A percentile compares a stretch with the other conserved stretches of the same genome.
phyloP scores from a whole-genome alignment of 2,329 filamentous ascomycete genomes.

The Knufia petricola region DNA sequence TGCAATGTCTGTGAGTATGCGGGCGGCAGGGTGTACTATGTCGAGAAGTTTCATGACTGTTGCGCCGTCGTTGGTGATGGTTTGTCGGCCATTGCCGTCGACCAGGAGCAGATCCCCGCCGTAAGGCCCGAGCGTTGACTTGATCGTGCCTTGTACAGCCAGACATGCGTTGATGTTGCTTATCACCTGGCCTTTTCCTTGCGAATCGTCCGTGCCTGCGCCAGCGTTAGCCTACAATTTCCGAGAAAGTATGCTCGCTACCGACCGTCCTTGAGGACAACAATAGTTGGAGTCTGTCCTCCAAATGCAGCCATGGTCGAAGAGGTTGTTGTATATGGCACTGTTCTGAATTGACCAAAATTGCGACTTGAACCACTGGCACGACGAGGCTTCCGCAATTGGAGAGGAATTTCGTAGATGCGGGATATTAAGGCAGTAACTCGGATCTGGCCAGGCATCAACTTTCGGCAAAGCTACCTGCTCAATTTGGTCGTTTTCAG shows the following conservation, averaged over 20 bases:
- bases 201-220: conserved; percentile 88
- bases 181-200: conserved; percentile 91
- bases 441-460: neutral
- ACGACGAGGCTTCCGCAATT: neutral
- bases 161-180: conserved; percentile 98
- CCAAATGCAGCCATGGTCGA: conserved; percentile 58
- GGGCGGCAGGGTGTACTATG: conserved; percentile 93
- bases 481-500: too few relatives aligned
- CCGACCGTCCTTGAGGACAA: conserved; percentile 91
- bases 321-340: too few relatives aligned
- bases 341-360: too few relatives aligned
- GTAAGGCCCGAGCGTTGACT: conserved; percentile 90
- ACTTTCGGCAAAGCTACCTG: too few relatives aligned
- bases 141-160: conserved; percentile 90
- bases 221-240: conserved; percentile 20
- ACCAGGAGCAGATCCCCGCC: conserved; percentile 94
- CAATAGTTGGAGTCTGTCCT: conserved; percentile 93
- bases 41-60: conserved; percentile 99
- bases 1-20: conserved; percentile 95
- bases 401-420: neutral
- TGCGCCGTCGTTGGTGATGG: conserved; percentile 97
- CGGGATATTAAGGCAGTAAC: neutral
- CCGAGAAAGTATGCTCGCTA: conserved; percentile 23
- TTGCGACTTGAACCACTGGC: neutral
- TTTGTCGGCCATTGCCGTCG: conserved; percentile 89